Percentiles rank a stretch among this genome's conserved stretches.
phyloP scores from a whole-genome alignment of 345 rosid species.

The Lepidium sativum region DNA sequence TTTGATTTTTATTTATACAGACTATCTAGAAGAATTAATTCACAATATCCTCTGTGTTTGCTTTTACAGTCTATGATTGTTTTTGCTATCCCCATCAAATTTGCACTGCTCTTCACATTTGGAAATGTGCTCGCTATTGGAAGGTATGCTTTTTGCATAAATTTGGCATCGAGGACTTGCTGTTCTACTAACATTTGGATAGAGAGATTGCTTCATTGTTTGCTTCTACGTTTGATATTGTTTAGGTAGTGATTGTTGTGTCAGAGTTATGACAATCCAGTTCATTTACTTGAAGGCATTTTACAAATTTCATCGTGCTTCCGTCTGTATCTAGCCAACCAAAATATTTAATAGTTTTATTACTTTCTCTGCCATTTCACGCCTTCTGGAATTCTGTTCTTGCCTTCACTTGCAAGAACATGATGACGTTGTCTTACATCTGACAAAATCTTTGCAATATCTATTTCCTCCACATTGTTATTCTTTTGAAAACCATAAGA shows the following conservation, averaged over 20 bases:
- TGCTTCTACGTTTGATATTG: neutral
- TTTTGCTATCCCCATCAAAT: conserved; percentile 69
- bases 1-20: no score
- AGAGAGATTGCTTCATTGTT: no score
- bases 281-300: neutral
- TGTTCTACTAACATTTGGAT: neutral
- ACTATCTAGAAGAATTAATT: neutral
- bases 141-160: conserved; percentile 42
- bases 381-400: no score
- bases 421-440: neutral
- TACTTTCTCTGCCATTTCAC: neutral
- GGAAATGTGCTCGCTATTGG: conserved; percentile 90
- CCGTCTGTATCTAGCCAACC: neutral
- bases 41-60: neutral
- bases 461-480: neutral
- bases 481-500: conserved; percentile 4
- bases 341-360: neutral
- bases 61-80: conserved; percentile 73
- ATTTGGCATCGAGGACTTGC: neutral
- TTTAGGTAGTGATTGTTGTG: neutral
- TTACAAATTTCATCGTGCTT: neutral
- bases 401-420: neutral
- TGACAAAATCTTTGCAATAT: neutral
- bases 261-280: neutral
- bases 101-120: conserved; percentile 79